These are phyloP conservation scores for Claviceps paspali DNA, from an alignment of 2,329 filamentous ascomycete genomes.

Conservation along the genomic window DNA sequence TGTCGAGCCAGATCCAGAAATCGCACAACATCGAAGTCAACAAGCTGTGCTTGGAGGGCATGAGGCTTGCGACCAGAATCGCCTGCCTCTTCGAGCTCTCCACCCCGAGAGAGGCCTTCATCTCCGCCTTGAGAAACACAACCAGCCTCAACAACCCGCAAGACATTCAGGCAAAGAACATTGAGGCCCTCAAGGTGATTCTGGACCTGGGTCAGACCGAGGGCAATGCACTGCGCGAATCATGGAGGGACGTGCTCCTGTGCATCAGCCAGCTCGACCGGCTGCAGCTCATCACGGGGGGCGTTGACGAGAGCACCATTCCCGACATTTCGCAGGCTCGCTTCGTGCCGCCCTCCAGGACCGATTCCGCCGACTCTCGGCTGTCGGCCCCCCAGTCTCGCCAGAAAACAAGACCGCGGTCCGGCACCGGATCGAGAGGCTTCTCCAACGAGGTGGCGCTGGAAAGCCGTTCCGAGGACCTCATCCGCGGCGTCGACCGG, in stretches of 20 bases:
- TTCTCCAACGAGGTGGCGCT: conserved; percentile 70
- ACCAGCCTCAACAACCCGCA: conserved; percentile 92
- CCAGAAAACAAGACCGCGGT: conserved; percentile 29
- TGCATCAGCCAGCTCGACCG: conserved; percentile 93
- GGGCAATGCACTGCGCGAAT: conserved; percentile 74
- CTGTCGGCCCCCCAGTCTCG: conserved; percentile 53
- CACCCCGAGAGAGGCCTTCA: conserved; percentile 88
- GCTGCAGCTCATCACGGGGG: conserved; percentile 85
- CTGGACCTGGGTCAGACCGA: conserved; percentile 87
- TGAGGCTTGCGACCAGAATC: conserved; percentile 86
- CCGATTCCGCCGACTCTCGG: conserved; percentile 40
- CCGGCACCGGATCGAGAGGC: conserved; percentile 45
- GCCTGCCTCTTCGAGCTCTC: conserved; percentile 86
- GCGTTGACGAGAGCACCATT: conserved; percentile 81
- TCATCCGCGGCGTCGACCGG: conserved; percentile 80
- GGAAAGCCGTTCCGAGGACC: conserved; percentile 83
- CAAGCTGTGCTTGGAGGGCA: conserved; percentile 82
- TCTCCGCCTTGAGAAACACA: conserved; percentile 80
- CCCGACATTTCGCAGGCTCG: conserved; percentile 82
- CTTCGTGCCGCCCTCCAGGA: conserved; percentile 45
- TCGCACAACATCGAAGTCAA: conserved; percentile 86
- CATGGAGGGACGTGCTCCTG: conserved; percentile 90
- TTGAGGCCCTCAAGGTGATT: conserved; percentile 83
- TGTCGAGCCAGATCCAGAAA: conserved; percentile 88
- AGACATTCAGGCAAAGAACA: conserved; percentile 90